A percentile compares a stretch with the other conserved stretches of the same genome.
Evolutionary conservation across 2,329 filamentous ascomycete species (phyloP).

Genomic region (Sclerotinia trifoliorum): DNA sequence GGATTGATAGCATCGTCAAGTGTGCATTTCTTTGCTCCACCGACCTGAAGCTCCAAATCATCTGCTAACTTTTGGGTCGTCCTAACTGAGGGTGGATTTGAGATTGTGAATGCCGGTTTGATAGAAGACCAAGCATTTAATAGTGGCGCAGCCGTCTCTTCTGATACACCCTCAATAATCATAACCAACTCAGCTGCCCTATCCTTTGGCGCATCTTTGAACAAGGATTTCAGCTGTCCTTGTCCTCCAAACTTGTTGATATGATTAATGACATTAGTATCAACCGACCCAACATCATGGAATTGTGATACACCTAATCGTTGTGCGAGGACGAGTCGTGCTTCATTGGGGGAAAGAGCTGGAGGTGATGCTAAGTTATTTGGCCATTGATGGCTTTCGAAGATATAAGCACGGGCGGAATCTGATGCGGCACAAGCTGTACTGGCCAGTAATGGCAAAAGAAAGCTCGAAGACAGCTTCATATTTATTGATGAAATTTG

Average conservation of each 20-base stretch:
- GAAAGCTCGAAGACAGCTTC: constrained; percentile 44
- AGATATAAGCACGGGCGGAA: constrained; percentile 55
- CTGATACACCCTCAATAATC: constrained; percentile 56
- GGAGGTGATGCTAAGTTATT: constrained; percentile 49
- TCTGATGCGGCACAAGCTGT: constrained; percentile 40
- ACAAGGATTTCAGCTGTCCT: constrained; percentile 51
- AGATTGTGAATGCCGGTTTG: constrained; percentile 51
- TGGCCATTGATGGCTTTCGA: constrained; percentile 38
- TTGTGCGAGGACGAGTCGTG: constrained; percentile 58
- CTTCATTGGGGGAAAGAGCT: constrained; percentile 46
- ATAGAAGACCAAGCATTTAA: constrained; percentile 44
- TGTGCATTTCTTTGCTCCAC: constrained; percentile 30
- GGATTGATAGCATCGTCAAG: constrained; percentile 38
- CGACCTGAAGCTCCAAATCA: constrained; percentile 36
- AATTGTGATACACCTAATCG: constrained; percentile 49
- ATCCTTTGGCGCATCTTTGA: constrained; percentile 42
- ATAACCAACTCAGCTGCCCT: constrained; percentile 54
- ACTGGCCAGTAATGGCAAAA: constrained; percentile 42
- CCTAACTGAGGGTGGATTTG: constrained; percentile 44
- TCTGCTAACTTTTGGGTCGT: constrained; percentile 38
- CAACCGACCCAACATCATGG: constrained; percentile 46
- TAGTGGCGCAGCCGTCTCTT: constrained; percentile 45
- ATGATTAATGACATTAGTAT: constrained; percentile 48
- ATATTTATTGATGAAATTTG: constrained; percentile 37
- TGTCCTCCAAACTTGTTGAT: constrained; percentile 61